Base-by-base conservation (phyloP, 1,284 basidiomycete species). In the Somion occarium region DNA sequence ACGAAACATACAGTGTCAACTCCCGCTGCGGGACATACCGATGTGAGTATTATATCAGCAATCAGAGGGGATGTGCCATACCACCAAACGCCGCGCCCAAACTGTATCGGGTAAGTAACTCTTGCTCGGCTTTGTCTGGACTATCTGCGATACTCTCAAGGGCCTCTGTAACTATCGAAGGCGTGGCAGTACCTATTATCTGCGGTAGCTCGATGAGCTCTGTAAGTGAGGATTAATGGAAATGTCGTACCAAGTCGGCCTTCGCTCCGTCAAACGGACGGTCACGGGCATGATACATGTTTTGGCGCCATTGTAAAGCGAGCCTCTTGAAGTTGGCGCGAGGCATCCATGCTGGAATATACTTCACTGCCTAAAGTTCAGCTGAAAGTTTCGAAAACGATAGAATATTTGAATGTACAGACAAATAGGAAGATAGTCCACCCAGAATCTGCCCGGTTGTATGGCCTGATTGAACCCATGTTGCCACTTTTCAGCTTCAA, bases 301-400 rank as follows among this genome's bases (percentile, higher is more conserved):
- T 24, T 24, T 23, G 13, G 7, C 30, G 24, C 85, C 85, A 88
- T 18, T 60, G 60, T 23, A 59, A 67, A 1, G 84, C 83, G 54
- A 82, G 82, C 44, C 61, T 59, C 56, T 64, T 60, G 61, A 69
- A 70, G n/a, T 63, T 58, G 1, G 67, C 65, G 44, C 67, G 67
- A 15, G 69, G 69, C 52, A 65, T 58, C 68, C 68, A 70, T 7
- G 53, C 38, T 3, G 68, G 69, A 3, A 71, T 55, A 50, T 65
- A 57, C 46, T 63, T 66, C 52, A 71, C 64, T 66, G 39, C 18
- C 19, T 5, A 11, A 19, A 23, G 18, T 11, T 39, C 13, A 3
- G 20, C 34, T 5, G 13, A 39, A 15, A 39, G 5, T 5, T 24
- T 19, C 13, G 42, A 19, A 23, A 3, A 3, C 19, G 24, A 22